Percentiles rank a stretch among this genome's conserved stretches.
Conservation (phyloP, 371 early-diverging fungal species). For the Lichtheimia hyalospora region DNA sequence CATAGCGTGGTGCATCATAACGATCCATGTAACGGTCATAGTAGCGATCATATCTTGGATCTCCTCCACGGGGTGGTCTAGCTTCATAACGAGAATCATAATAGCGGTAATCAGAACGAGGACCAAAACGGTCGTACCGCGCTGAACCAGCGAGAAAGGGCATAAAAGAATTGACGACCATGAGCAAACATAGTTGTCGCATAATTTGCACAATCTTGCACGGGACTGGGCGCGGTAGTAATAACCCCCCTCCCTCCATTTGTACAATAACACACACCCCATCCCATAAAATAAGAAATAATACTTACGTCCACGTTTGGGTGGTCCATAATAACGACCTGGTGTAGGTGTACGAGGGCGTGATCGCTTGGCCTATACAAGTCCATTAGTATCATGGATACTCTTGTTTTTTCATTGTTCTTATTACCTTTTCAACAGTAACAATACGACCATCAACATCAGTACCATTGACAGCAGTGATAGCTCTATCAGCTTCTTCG, state of each 20-base stretch:
- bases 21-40: constrained; percentile 59
- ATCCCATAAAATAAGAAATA: neutral
- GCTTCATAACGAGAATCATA: constrained; percentile 23
- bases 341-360: constrained; percentile 86
- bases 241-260: too few species aligned
- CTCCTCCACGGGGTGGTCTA: constrained; percentile 35
- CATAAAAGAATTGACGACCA: constrained; percentile 16
- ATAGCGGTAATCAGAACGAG: constrained; percentile 23
- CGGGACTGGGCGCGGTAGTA: too few species aligned
- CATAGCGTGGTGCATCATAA: constrained; percentile 53
- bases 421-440: constrained; percentile 70
- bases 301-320: constrained; percentile 56
- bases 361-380: constrained; percentile 64
- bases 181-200: constrained; percentile 24
- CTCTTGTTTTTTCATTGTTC: constrained; percentile 48
- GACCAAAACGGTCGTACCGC: constrained; percentile 18
- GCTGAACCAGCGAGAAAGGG: neutral
- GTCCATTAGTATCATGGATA: neutral
- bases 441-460: constrained; percentile 77
- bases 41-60: constrained; percentile 46
- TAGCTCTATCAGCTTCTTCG: constrained; percentile 78
- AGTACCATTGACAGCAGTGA: constrained; percentile 56
- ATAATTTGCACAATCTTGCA: too few species aligned
- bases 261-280: neutral
- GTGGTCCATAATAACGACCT: constrained; percentile 85